A percentile compares a stretch with the other conserved stretches of the same genome.
phyloP scores from a whole-genome alignment of 805 yeast genomes.

The Ogataea parapolymorpha region DNA sequence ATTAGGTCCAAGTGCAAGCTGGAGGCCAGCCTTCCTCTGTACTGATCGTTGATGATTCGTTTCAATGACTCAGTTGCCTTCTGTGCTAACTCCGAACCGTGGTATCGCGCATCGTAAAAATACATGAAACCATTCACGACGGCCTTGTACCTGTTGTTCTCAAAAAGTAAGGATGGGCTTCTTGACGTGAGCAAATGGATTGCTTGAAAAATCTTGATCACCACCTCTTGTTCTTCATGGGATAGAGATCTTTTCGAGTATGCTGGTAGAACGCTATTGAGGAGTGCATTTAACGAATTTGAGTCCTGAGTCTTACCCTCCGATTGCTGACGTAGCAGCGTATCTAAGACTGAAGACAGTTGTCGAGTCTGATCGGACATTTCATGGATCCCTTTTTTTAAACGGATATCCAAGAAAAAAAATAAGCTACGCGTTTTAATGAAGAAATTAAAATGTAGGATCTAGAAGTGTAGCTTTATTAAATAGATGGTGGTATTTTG shows the following conservation, averaged over 20 bases:
- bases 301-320: conserved; percentile 27
- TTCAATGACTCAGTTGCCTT: conserved; percentile 23
- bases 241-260: conserved; percentile 16
- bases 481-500: conserved; percentile 8
- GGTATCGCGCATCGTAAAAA: conserved; percentile 28
- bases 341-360: conserved; percentile 28
- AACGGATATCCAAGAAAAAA: conserved; percentile 1
- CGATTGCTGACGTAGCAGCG: conserved; percentile 25
- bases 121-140: conserved; percentile 21
- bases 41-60: conserved; percentile 23
- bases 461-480: conserved; percentile 4
- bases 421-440: conserved; percentile 7
- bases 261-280: conserved; percentile 29
- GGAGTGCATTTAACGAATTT: conserved; percentile 29
- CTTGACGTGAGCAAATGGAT: conserved; percentile 22
- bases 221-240: conserved; percentile 19
- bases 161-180: conserved; percentile 26
- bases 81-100: conserved; percentile 20
- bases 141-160: conserved; percentile 19
- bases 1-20: conserved; percentile 23
- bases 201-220: conserved; percentile 30
- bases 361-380: conserved; percentile 27
- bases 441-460: neutral
- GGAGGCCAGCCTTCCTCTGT: conserved; percentile 22
- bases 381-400: conserved; percentile 1